Conservation (phyloP, 140 eudicot genomes). For the Anethum foeniculum region DNA sequence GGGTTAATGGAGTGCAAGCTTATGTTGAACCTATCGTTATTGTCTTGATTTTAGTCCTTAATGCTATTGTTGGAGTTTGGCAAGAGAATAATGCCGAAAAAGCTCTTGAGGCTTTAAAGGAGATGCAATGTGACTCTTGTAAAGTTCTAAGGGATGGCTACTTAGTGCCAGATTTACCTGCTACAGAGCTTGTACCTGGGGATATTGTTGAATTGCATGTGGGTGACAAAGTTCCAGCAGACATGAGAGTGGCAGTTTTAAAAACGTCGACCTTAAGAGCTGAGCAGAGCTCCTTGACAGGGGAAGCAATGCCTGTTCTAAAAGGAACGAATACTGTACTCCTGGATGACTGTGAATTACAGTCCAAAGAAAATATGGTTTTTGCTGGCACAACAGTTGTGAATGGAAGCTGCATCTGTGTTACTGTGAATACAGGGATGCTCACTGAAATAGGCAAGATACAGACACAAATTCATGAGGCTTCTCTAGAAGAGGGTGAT, state of each 20-base stretch:
- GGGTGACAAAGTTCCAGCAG: constrained; percentile 91
- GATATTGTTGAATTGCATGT: constrained; percentile 85
- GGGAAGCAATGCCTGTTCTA: constrained; percentile 78
- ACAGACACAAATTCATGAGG: background rate
- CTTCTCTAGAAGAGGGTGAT: background rate
- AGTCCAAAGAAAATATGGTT: constrained; percentile 82
- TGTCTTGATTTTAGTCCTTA: constrained; percentile 53
- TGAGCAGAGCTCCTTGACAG: constrained; percentile 85
- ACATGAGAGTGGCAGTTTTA: constrained; percentile 64
- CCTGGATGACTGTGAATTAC: constrained; percentile 62
- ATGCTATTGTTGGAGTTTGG: constrained; percentile 95
- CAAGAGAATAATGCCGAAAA: constrained; percentile 87
- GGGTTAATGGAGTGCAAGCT: constrained; percentile 52
- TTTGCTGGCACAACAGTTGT: constrained; percentile 85
- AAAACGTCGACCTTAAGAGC: constrained; percentile 70
- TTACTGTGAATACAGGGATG: background rate
- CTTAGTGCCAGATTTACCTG: constrained; percentile 54
- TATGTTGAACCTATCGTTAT: constrained; percentile 82
- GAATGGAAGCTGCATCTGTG: background rate
- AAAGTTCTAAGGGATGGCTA: constrained; percentile 58
- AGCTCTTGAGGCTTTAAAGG: constrained; percentile 73
- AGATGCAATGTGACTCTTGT: constrained; percentile 72
- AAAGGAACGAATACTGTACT: constrained; percentile 43
- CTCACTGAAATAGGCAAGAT: background rate
- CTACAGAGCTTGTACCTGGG: constrained; percentile 88